Conservation (phyloP, 371 early-diverging fungal genomes). For the Apophysomyces trapeziformis region DNA sequence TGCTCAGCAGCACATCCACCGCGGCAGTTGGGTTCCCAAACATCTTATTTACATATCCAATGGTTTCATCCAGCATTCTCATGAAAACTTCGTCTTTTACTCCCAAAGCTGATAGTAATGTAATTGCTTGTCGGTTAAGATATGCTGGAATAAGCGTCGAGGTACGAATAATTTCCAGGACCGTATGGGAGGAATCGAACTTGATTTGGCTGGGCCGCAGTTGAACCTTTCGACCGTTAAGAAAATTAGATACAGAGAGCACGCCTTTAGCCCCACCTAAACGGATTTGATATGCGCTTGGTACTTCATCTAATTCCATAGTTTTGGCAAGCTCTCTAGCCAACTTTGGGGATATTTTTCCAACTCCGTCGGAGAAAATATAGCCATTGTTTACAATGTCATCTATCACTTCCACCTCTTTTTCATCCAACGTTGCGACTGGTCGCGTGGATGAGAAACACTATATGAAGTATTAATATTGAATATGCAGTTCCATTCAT, state of each 20-base stretch:
- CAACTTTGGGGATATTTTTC: slow-evolving; percentile 57
- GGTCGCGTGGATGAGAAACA: slow-evolving; percentile 64
- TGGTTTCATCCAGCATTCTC: slow-evolving; percentile 43
- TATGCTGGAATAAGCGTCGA: slow-evolving; percentile 50
- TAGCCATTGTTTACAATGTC: slow-evolving; percentile 60
- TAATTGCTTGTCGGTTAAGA: slow-evolving; percentile 68
- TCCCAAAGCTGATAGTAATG: slow-evolving; percentile 63
- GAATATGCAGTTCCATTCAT: neutral
- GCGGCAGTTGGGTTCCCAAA: slow-evolving; percentile 35
- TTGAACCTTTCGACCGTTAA: slow-evolving; percentile 36
- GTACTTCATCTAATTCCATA: slow-evolving; percentile 48
- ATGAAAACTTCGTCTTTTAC: slow-evolving; percentile 51
- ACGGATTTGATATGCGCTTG: slow-evolving; percentile 78
- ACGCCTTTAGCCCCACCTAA: slow-evolving; percentile 80
- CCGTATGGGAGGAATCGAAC: slow-evolving; percentile 53
- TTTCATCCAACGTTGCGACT: slow-evolving; percentile 27
- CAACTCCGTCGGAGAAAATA: slow-evolving; percentile 76
- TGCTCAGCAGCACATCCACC: slow-evolving; percentile 32
- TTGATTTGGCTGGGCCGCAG: slow-evolving; percentile 68
- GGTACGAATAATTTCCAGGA: slow-evolving; percentile 58
- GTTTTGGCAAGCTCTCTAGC: slow-evolving; percentile 47
- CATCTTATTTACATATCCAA: slow-evolving; percentile 40
- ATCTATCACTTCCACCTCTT: slow-evolving; percentile 44
- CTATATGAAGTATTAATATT: slow-evolving; percentile 6
- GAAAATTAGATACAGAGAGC: slow-evolving; percentile 33